Conservation (phyloP, 805 yeast species). For the Wickerhamiella azyma region DNA sequence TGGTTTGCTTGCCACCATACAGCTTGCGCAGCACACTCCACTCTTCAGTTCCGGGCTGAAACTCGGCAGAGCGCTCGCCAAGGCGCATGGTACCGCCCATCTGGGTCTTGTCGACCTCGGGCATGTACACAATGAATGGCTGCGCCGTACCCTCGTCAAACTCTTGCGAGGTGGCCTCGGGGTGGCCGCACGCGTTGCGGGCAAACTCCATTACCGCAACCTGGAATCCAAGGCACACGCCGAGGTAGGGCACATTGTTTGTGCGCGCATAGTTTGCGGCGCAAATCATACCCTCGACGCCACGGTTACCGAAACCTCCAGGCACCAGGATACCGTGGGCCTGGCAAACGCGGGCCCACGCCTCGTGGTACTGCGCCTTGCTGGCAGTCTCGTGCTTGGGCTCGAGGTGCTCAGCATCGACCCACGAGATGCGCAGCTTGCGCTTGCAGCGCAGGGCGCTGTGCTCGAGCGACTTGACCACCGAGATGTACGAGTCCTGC, state of each 20-base stretch:
- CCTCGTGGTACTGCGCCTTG: constrained; percentile 75
- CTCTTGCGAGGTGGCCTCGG: constrained; percentile 68
- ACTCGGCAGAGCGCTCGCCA: constrained; percentile 82
- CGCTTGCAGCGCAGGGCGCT: constrained; percentile 81
- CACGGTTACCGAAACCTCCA: constrained; percentile 96
- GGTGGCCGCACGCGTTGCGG: constrained; percentile 59
- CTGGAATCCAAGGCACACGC: constrained; percentile 95
- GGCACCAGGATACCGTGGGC: constrained; percentile 97
- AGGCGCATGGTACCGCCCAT: constrained; percentile 99
- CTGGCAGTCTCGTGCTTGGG: constrained; percentile 46
- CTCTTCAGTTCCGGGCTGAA: constrained; percentile 43
- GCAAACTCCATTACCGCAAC: constrained; percentile 90
- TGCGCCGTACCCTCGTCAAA: constrained; percentile 51
- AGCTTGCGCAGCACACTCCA: constrained; percentile 60
- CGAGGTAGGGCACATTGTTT: constrained; percentile 83
- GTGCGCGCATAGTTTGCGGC: constrained; percentile 99
- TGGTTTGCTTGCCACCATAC: constrained; percentile 56
- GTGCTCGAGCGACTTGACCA: constrained; percentile 90
- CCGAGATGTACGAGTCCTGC: constrained; percentile 89
- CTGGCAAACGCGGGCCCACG: constrained; percentile 85
- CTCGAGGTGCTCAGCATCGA: constrained; percentile 85
- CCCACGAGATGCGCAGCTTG: constrained; percentile 84
- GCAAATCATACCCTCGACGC: constrained; percentile 94
- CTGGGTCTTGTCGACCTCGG: constrained; percentile 89
- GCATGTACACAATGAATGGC: constrained; percentile 90